Evolutionary conservation across 805 yeast species (phyloP).

Genomic region (Schizosaccharomyces cryophilus): DNA sequence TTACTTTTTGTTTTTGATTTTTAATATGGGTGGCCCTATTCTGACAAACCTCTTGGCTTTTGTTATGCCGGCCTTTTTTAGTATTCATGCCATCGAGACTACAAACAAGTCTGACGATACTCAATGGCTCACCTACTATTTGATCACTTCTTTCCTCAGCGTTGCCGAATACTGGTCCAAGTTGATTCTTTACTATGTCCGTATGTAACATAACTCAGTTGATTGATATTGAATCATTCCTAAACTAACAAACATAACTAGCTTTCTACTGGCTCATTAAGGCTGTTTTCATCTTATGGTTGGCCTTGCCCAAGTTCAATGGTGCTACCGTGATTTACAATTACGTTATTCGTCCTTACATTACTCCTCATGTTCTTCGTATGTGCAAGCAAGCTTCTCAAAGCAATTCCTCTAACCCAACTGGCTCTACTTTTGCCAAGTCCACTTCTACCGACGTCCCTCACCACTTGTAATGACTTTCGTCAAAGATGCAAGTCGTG

Average conservation of each 20-base stretch:
- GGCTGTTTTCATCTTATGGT: constrained; percentile 64
- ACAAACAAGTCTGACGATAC: constrained; percentile 51
- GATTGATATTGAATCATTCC: not conserved
- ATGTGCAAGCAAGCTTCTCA: not conserved
- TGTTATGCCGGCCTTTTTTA: constrained; percentile 69
- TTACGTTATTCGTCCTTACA: constrained; percentile 40
- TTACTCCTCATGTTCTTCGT: constrained; percentile 11
- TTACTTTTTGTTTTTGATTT: constrained; percentile 56
- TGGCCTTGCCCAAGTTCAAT: constrained; percentile 65
- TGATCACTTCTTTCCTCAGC: constrained; percentile 78
- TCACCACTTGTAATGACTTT: not conserved
- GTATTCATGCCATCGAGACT: constrained; percentile 64
- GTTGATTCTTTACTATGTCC: constrained; percentile 62
- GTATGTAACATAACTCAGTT: not conserved
- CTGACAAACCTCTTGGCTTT: constrained; percentile 82
- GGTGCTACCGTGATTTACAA: constrained; percentile 62
- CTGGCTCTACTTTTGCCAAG: not conserved
- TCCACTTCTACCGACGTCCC: not conserved
- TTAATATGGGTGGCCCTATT: constrained; percentile 86
- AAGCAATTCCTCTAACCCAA: not conserved
- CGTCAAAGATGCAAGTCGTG: not conserved
- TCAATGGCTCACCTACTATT: constrained; percentile 60
- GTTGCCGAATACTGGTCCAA: constrained; percentile 90
- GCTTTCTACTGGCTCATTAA: constrained; percentile 85
- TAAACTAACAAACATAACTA: not conserved